phyloP scores from a whole-genome alignment of 116 monocot genomes.

The Posidonia oceanica region DNA sequence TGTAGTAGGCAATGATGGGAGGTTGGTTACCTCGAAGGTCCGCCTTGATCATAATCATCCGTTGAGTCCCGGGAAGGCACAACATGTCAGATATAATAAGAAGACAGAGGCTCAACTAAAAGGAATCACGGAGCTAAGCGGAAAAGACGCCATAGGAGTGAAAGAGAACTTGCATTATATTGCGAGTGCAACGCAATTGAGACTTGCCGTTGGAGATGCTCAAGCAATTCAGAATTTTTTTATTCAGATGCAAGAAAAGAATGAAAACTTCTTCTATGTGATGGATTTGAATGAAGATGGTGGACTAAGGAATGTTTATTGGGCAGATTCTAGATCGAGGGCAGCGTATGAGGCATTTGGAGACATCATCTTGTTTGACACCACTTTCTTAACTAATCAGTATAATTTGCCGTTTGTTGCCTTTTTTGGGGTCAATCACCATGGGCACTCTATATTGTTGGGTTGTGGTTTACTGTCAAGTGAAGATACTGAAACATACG shows the following conservation, averaged over 20 bases:
- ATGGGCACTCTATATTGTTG: conserved; percentile 21
- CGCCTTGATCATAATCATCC: conserved; percentile 59
- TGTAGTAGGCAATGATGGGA: conserved; percentile 34
- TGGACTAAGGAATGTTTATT: conserved; percentile 21
- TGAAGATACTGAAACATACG: conserved; percentile 11
- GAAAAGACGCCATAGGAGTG: neutral
- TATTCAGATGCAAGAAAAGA: conserved; percentile 15
- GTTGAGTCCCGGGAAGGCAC: conserved; percentile 33
- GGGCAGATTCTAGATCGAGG: conserved; percentile 29
- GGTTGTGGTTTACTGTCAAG: conserved; percentile 23
- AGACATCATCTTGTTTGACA: conserved; percentile 22
- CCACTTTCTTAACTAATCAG: conserved; percentile 10
- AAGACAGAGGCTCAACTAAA: conserved; percentile 13
- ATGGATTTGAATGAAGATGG: conserved; percentile 25
- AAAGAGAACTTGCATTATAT: neutral
- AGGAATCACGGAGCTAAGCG: neutral
- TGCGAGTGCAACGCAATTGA: neutral
- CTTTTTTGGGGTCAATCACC: conserved; percentile 27
- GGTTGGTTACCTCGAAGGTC: conserved; percentile 34
- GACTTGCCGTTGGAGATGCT: conserved; percentile 12
- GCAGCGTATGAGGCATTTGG: conserved; percentile 17
- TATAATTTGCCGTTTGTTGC: conserved; percentile 16
- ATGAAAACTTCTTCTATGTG: conserved; percentile 21
- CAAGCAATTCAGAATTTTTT: conserved; percentile 24
- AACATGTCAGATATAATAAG: conserved; percentile 36